phyloP scores from a whole-genome alignment of 495 filamentous ascomycete genomes.

The Staphylotrichum tortipilum region DNA sequence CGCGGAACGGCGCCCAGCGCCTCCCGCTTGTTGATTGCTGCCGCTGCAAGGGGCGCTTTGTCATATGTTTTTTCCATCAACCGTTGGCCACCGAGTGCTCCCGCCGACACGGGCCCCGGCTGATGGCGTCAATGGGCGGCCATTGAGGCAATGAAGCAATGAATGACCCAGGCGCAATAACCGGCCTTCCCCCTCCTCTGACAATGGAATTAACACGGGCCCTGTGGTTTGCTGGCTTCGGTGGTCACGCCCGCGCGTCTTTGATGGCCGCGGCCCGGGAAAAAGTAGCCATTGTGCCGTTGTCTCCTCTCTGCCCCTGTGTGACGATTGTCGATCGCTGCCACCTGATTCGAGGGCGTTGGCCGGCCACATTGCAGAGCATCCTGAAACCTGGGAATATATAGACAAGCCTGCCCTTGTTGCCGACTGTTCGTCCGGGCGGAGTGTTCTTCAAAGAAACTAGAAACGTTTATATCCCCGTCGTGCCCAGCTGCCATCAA shows the following conservation, averaged over 20 bases:
- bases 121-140: not conserved
- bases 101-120: not conserved
- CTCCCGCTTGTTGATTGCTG: conserved; percentile 3
- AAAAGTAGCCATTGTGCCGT: not conserved
- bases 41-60: conserved; percentile 2
- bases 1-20: conserved; percentile 8
- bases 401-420: not conserved
- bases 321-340: not conserved
- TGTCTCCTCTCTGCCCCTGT: not conserved
- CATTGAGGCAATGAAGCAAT: not conserved
- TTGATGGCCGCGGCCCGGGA: conserved; percentile 1
- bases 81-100: conserved; percentile 6
- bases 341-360: not conserved
- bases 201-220: not conserved
- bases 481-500: no score
- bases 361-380: not conserved
- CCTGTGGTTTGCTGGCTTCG: no score
- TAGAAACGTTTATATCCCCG: no score
- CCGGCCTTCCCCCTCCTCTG: not conserved
- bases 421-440: no score
- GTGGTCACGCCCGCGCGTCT: not conserved
- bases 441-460: not conserved
- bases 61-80: conserved; percentile 1
- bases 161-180: not conserved
- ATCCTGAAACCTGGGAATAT: not conserved